Conservation (phyloP, 2,329 filamentous ascomycete genomes). For the Claviceps sp. region DNA sequence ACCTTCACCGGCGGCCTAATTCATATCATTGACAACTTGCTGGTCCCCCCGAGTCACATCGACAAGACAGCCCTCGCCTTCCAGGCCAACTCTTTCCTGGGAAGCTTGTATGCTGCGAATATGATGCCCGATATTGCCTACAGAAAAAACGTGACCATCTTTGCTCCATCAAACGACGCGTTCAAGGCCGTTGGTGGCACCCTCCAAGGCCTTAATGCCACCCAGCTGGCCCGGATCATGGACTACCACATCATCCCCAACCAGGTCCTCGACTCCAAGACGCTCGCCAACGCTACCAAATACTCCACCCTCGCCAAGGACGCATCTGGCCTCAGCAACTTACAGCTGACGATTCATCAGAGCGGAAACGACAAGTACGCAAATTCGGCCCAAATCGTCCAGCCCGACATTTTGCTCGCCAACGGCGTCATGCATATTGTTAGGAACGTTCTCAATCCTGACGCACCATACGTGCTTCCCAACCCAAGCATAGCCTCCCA, state of each 20-base stretch:
- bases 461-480: slow-evolving; percentile 20
- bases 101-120: slow-evolving; percentile 17
- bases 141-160: slow-evolving; percentile 41
- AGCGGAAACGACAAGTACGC: slow-evolving; percentile 32
- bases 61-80: slow-evolving; percentile 39
- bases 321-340: slow-evolving; percentile 27
- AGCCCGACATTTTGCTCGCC: slow-evolving; percentile 37
- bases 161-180: slow-evolving; percentile 47
- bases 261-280: slow-evolving; percentile 36
- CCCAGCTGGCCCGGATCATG: slow-evolving; percentile 38
- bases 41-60: slow-evolving; percentile 32
- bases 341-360: slow-evolving; percentile 22
- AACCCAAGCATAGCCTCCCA: slow-evolving; percentile 27
- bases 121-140: slow-evolving; percentile 28
- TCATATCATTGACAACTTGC: slow-evolving; percentile 37
- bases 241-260: slow-evolving; percentile 52
- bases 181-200: slow-evolving; percentile 43
- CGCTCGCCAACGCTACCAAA: slow-evolving; percentile 18
- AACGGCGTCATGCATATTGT: slow-evolving; percentile 47
- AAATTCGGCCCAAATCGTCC: slow-evolving; percentile 40
- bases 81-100: slow-evolving; percentile 26
- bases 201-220: slow-evolving; percentile 29
- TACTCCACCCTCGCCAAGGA: slow-evolving; percentile 21
- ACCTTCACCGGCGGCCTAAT: slow-evolving; percentile 34
- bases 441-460: slow-evolving; percentile 37